These are phyloP conservation scores for Voacanga thouarsii DNA, from an alignment of 257 asterid genomes.

Conservation along the genomic window DNA sequence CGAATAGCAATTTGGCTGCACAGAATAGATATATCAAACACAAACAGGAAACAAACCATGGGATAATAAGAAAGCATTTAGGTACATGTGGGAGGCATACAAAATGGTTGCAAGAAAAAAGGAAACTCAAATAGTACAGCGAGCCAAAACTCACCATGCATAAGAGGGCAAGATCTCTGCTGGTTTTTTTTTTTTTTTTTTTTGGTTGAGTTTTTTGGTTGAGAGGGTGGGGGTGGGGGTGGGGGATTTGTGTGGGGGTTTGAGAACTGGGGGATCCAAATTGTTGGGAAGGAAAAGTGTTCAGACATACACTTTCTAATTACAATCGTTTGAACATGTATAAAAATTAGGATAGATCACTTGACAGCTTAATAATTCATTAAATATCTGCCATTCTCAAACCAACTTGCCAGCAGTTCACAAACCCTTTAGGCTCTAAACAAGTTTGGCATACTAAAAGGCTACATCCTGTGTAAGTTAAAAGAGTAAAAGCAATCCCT, in stretches of 20 bases:
- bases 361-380: neutral
- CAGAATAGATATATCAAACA: constrained; percentile 9
- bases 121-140: neutral
- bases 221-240: too few species aligned
- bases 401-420: neutral
- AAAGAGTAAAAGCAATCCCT: neutral
- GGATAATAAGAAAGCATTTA: neutral
- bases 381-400: neutral
- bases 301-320: neutral
- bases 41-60: neutral
- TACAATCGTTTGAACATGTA: neutral
- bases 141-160: neutral
- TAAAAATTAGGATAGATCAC: neutral
- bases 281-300: neutral
- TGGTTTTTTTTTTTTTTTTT: too few species aligned
- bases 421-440: neutral
- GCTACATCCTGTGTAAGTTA: neutral
- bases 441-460: neutral
- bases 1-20: constrained; percentile 97
- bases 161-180: neutral
- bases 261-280: neutral
- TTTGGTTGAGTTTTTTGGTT: too few species aligned
- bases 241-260: too few species aligned
- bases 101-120: neutral
- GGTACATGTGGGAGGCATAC: neutral